Base-by-base conservation (phyloP, 2,329 filamentous ascomycete genomes). In the Alternaria hordeiaustralica region DNA sequence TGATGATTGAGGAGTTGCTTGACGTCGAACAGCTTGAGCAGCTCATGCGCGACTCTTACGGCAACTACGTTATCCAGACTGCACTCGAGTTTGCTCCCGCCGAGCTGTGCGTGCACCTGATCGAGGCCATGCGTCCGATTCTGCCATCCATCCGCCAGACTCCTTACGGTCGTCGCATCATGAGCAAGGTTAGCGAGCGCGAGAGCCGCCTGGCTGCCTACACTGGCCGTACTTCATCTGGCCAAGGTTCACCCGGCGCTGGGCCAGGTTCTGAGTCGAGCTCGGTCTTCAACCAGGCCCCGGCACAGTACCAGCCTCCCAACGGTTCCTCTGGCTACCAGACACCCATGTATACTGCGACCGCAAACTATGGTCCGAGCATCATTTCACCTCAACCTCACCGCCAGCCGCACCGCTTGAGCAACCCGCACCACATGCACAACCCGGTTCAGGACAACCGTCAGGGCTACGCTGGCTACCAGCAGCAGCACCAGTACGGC, bases 51-150 rank as follows among this genome's bases (percentile, higher is more conserved):
- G 96, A 99, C 80, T 93, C 91, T 0, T 99, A 93, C 76, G 96
- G 93, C 79, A 99, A 99, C 83, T 99, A 99, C 75, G 96, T 99
- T 68, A 92, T 99, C 43, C 96, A 99, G 85, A 99, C 96, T 43
- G 94, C 96, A 26, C 74, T 81, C 57, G 79, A 80, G 72, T 79
- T 78, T 57, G 76, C 76, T 46, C 77, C 72, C 8, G 65, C 75
- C 7, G 77, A 77, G 12, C 49, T 77, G 44, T 77, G 74, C 53
- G 18, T 76, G 62, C 88, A 88, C 50, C 86, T 99, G 46, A 90
- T 97, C 49, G 94, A 98, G 65, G 86, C 87, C 36, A 94, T 98
- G 73, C 92, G 94, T 43, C 93, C 94, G 1, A 90, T 96, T 65
- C 84, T 98, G 43, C 92, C 93, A 4, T 85, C 88, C 45, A 96